Conservation (phyloP, 306 rosid species). For the Cajanus cajan region DNA sequence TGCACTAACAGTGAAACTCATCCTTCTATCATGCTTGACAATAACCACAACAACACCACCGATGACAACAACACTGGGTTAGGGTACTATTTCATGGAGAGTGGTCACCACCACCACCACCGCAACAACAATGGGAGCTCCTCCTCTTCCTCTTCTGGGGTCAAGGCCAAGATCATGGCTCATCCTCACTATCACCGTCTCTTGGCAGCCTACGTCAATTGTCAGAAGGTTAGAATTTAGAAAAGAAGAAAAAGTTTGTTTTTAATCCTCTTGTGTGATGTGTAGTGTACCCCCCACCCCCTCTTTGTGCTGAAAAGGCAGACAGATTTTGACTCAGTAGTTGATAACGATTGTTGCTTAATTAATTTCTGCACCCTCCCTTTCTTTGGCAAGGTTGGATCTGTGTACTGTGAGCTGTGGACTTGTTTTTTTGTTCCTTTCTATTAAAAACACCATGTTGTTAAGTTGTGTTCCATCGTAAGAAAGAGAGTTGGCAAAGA, state of each 20-base stretch:
- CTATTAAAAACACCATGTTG: neutral
- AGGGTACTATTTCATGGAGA: conserved; percentile 73
- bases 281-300: neutral
- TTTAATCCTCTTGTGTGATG: conserved; percentile 2
- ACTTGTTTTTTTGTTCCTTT: neutral
- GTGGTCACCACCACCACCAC: conserved; percentile 27
- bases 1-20: conserved; percentile 31
- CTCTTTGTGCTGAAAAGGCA: neutral
- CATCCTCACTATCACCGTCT: conserved; percentile 99
- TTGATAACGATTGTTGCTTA: conserved; percentile 24
- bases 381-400: conserved; percentile 38
- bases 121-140: conserved; percentile 38
- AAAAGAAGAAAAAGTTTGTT: conserved; percentile 5
- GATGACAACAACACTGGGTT: conserved; percentile 22
- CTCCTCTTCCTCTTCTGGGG: conserved; percentile 43
- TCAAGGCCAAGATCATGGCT: conserved; percentile 89
- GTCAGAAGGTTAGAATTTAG: conserved; percentile 71
- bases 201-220: conserved; percentile 77
- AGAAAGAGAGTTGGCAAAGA: neutral
- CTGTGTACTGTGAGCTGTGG: conserved; percentile 21
- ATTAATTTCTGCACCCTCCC: conserved; percentile 20
- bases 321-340: neutral
- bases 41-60: conserved; percentile 7
- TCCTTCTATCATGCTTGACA: conserved; percentile 41
- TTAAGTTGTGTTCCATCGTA: conserved; percentile 8